Evolutionary conservation across 2,329 filamentous ascomycete species (phyloP).

Genomic region (Xylaria polymorpha): DNA sequence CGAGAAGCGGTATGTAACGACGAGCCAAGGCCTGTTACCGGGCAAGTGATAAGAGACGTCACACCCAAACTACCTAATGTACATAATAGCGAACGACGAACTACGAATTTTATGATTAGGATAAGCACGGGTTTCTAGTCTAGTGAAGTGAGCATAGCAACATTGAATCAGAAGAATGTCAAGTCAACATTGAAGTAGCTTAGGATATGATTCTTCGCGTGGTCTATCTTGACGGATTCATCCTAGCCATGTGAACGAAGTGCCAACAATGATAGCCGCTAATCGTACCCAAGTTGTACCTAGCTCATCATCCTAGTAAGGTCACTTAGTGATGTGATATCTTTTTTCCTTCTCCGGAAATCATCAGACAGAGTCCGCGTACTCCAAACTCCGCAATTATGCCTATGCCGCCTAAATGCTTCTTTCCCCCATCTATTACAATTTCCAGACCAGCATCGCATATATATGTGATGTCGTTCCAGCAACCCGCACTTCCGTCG

Average conservation of each 20-base stretch:
- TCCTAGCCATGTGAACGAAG: background rate
- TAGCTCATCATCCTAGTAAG: conserved; percentile 6
- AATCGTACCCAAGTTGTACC: background rate
- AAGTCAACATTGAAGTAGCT: background rate
- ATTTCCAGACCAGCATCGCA: conserved; percentile 10
- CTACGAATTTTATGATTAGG: conserved; percentile 12
- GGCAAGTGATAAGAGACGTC: background rate
- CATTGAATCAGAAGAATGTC: background rate
- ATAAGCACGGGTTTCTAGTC: background rate
- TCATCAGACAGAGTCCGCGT: conserved; percentile 2
- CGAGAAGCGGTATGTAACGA: conserved; percentile 4
- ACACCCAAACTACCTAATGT: background rate
- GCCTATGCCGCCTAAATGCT: conserved; percentile 32
- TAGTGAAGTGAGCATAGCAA: conserved; percentile 1
- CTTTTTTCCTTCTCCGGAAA: conserved; percentile 11
- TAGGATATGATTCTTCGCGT: too few relatives aligned
- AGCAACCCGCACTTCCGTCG: background rate
- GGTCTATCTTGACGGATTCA: background rate
- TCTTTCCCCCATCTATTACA: conserved; percentile 17
- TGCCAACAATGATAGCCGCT: conserved; percentile 2
- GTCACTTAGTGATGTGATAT: background rate
- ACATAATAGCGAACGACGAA: conserved; percentile 24
- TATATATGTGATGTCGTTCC: background rate
- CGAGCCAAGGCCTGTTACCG: background rate
- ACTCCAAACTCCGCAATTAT: conserved; percentile 28